A percentile compares a stretch with the other conserved stretches of the same genome.
These are phyloP conservation scores for Epithemia pelagica DNA, from an alignment of 108 stramenopile species.

Conservation along the genomic window DNA sequence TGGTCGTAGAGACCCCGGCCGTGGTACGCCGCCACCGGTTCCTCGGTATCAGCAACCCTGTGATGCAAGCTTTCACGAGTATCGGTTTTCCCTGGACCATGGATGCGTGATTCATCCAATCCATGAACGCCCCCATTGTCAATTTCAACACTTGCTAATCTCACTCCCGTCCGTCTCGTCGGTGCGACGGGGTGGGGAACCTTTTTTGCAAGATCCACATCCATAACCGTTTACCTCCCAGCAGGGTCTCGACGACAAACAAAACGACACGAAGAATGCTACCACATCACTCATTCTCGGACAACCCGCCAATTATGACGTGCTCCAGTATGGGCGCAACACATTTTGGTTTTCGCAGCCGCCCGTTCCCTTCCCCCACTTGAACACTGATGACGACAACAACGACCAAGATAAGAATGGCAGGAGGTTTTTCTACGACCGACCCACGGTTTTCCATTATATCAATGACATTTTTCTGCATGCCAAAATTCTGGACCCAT, in stretches of 20 bases:
- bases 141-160: background rate
- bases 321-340: background rate
- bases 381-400: background rate
- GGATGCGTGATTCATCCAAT: background rate
- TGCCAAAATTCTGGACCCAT: background rate
- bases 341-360: background rate
- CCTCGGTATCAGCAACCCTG: background rate
- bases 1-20: no score
- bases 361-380: background rate
- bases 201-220: no score
- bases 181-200: background rate
- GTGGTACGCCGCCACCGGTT: no score
- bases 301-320: background rate
- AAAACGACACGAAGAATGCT: no score
- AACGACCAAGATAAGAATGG: background rate
- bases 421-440: background rate
- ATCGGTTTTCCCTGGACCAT: background rate
- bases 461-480: background rate
- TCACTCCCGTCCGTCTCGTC: background rate
- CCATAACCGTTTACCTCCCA: background rate
- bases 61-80: background rate
- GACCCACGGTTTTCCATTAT: background rate
- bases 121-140: background rate
- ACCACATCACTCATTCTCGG: no score
- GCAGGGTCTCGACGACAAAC: background rate